phyloP scores from a whole-genome alignment of 2,329 filamentous ascomycete genomes.

The Ceratocystis harringtonii region DNA sequence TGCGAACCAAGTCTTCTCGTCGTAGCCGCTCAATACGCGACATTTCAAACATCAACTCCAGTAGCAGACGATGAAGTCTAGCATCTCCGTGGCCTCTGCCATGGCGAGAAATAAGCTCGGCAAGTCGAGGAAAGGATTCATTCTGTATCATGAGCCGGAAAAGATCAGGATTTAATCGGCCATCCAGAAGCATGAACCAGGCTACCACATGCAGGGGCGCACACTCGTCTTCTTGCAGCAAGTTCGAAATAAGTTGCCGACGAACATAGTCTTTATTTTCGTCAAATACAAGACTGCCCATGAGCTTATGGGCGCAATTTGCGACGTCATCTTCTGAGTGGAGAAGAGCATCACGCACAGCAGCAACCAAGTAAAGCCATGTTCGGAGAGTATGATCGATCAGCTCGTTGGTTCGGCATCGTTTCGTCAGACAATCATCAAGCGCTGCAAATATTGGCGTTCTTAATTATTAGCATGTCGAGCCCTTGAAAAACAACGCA shows the following conservation, averaged over 20 bases:
- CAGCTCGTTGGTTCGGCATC: conserved; percentile 38
- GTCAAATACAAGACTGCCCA: conserved; percentile 60
- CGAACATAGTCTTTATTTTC: conserved; percentile 74
- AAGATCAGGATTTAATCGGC: conserved; percentile 57
- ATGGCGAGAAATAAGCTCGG: conserved; percentile 51
- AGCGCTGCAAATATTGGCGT: conserved; percentile 29
- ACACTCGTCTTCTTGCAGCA: conserved; percentile 77
- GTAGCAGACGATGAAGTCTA: conserved; percentile 60
- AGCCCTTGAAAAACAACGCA: not conserved
- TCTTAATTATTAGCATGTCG: not conserved
- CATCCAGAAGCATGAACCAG: conserved; percentile 76
- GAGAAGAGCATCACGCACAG: conserved; percentile 60
- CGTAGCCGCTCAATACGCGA: conserved; percentile 74
- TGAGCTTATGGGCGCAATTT: conserved; percentile 62
- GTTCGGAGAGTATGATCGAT: conserved; percentile 76
- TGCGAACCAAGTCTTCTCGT: conserved; percentile 58
- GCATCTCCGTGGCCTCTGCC: conserved; percentile 22
- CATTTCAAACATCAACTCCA: conserved; percentile 94
- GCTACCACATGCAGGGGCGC: conserved; percentile 68
- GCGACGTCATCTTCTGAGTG: conserved; percentile 65
- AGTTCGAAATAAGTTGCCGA: conserved; percentile 78
- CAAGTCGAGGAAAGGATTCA: conserved; percentile 64
- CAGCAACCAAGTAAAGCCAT: conserved; percentile 66
- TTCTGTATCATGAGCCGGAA: conserved; percentile 82
- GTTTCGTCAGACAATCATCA: conserved; percentile 30